Evolutionary conservation across 768 basidiomycete genomes (phyloP).

Genomic region (Pisolithus marmoratus): DNA sequence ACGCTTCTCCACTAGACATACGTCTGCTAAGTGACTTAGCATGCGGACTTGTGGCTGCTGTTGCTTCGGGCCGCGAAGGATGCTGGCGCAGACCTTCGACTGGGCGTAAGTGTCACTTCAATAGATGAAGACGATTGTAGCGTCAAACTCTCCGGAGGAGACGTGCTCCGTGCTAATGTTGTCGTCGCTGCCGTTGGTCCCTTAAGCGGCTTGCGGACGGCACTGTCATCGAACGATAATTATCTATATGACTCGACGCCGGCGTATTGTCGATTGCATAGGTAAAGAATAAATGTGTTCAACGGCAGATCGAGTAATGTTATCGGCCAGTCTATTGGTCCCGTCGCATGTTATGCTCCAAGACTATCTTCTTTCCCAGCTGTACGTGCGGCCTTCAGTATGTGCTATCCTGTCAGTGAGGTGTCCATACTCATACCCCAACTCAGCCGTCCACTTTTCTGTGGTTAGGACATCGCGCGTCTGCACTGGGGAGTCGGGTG

Average conservation of each 20-base stretch:
- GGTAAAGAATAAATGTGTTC: constrained; percentile 25
- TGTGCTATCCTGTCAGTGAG: constrained; percentile 1
- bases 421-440: neutral
- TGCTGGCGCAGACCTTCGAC: constrained; percentile 44
- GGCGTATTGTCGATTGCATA: constrained; percentile 36
- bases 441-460: constrained; percentile 6
- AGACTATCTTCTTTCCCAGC: constrained; percentile 34
- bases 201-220: constrained; percentile 34
- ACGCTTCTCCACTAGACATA: neutral
- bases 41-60: constrained; percentile 45
- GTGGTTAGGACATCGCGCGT: constrained; percentile 19
- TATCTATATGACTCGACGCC: constrained; percentile 20
- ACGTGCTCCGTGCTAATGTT: constrained; percentile 42
- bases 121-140: constrained; percentile 27
- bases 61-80: constrained; percentile 40
- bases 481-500: constrained; percentile 18
- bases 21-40: constrained; percentile 27
- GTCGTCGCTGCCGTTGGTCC: constrained; percentile 59
- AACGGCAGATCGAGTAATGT: neutral
- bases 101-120: constrained; percentile 34
- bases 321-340: constrained; percentile 32
- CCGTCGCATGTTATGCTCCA: constrained; percentile 34
- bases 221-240: constrained; percentile 23
- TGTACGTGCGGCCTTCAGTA: constrained; percentile 21
- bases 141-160: constrained; percentile 37